Conservation (phyloP, 2,329 filamentous ascomycete genomes). For the Bipolaris zeicola region DNA sequence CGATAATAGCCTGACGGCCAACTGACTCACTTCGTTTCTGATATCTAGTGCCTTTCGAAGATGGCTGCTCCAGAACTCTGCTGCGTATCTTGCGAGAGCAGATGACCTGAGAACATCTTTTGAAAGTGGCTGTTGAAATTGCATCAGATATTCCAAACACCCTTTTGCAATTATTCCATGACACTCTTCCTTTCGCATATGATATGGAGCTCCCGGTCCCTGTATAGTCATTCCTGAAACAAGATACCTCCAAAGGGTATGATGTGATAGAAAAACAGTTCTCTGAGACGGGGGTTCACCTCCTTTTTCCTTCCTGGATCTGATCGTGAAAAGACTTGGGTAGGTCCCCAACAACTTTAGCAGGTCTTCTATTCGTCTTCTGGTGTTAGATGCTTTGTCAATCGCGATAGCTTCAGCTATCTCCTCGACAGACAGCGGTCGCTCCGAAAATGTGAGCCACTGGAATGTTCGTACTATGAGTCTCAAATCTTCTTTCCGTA, state of each 20-base stretch:
- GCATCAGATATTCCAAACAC: conserved; percentile 35
- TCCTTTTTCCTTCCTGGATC: no score
- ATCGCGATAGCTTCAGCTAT: conserved; percentile 33
- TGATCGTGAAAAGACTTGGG: no score
- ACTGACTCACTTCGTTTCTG: conserved; percentile 11
- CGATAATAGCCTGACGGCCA: conserved; percentile 20
- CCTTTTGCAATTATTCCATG: conserved; percentile 26
- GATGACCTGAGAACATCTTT: background rate
- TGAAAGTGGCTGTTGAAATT: conserved; percentile 21
- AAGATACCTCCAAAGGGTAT: conserved; percentile 45
- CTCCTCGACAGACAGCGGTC: conserved; percentile 28
- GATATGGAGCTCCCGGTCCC: conserved; percentile 26
- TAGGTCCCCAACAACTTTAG: no score
- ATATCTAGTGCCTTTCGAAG: conserved; percentile 12
- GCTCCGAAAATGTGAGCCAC: conserved; percentile 32
- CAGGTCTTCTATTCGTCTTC: background rate
- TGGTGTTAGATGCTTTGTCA: conserved; percentile 26
- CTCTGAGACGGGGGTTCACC: no score
- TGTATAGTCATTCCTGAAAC: background rate
- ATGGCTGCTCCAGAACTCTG: conserved; percentile 39
- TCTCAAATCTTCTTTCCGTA: conserved; percentile 38
- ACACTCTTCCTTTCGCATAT: conserved; percentile 28
- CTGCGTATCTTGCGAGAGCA: conserved; percentile 34
- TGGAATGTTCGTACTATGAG: conserved; percentile 30
- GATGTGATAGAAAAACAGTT: conserved; percentile 39